These are phyloP conservation scores for Mortierella sp. DNA, from an alignment of 371 early-diverging fungal genomes.

Conservation along the genomic window DNA sequence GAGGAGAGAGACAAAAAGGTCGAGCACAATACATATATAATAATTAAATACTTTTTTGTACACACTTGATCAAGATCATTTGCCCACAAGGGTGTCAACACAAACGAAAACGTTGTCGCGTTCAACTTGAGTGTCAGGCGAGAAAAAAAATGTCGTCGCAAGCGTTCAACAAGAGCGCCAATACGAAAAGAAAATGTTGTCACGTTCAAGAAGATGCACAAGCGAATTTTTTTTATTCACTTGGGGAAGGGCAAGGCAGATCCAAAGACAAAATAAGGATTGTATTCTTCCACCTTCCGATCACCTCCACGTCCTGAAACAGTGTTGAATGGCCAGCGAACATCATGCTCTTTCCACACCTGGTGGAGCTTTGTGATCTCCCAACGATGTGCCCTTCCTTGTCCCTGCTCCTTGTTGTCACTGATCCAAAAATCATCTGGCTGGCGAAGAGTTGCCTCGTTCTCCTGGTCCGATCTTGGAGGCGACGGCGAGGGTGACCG, in stretches of 20 bases:
- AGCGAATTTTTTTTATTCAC: not conserved
- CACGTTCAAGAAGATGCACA: not conserved
- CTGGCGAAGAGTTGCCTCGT: not conserved
- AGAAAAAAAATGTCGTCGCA: too few relatives aligned
- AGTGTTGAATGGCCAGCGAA: not conserved
- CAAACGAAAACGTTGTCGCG: too few relatives aligned
- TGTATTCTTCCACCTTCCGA: conserved; percentile 17
- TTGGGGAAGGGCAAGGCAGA: conserved; percentile 28
- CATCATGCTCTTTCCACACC: not conserved
- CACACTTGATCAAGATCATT: too few relatives aligned
- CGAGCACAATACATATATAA: too few relatives aligned
- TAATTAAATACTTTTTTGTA: too few relatives aligned
- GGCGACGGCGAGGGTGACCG: not conserved
- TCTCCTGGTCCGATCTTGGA: too few relatives aligned
- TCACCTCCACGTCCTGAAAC: not conserved
- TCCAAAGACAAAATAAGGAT: conserved; percentile 29
- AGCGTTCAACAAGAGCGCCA: not conserved
- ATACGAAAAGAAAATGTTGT: too few relatives aligned
- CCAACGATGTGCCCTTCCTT: not conserved
- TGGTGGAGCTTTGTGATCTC: not conserved
- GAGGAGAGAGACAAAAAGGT: too few relatives aligned
- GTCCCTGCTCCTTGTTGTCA: not conserved
- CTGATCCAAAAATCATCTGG: not conserved
- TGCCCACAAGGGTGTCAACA: too few relatives aligned
- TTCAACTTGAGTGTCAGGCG: too few relatives aligned